These are phyloP conservation scores for Phytophthora crassamura DNA, from an alignment of 352 stramenopile species.

Conservation along the genomic window DNA sequence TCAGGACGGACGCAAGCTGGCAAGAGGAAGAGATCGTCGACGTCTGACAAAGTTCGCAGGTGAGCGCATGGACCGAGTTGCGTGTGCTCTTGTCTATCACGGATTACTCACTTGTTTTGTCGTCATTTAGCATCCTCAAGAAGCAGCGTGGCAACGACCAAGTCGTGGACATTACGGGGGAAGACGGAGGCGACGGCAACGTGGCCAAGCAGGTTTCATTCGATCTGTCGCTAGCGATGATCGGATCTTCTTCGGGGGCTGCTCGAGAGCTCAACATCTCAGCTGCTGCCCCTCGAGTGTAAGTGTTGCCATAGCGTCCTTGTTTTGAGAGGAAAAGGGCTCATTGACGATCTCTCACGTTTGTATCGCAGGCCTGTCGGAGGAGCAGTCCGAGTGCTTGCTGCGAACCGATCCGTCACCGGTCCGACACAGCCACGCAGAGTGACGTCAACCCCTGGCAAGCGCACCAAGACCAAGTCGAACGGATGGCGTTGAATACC, in stretches of 20 bases:
- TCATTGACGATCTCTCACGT: slow-evolving; percentile 11
- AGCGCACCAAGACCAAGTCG: slow-evolving; percentile 62
- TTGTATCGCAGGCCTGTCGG: slow-evolving; percentile 26
- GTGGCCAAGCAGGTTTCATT: slow-evolving; percentile 78
- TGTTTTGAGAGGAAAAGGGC: background rate
- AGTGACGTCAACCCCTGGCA: slow-evolving; percentile 39
- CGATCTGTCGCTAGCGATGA: slow-evolving; percentile 38
- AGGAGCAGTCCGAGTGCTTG: slow-evolving; percentile 50
- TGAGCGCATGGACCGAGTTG: slow-evolving; percentile 13
- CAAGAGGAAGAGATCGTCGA: slow-evolving; percentile 37
- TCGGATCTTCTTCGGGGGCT: slow-evolving; percentile 19
- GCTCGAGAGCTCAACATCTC: slow-evolving; percentile 38
- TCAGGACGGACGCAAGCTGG: slow-evolving; percentile 4
- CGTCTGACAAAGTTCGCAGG: slow-evolving; percentile 55
- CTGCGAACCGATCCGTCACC: slow-evolving; percentile 35
- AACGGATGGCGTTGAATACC: slow-evolving; percentile 66
- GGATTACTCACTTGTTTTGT: background rate
- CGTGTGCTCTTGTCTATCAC: background rate
- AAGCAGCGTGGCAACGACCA: slow-evolving; percentile 49
- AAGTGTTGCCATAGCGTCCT: slow-evolving; percentile 23
- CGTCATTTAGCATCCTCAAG: slow-evolving; percentile 70
- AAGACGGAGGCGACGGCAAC: slow-evolving; percentile 8
- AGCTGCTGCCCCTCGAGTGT: slow-evolving; percentile 44
- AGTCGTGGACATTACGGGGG: slow-evolving; percentile 3
- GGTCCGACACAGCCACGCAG: slow-evolving; percentile 29